Evolutionary conservation across 805 yeast genomes (phyloP), one percentile per base, ranked within the genome.

Genomic region (Metschnikowia amazonensis): DNA sequence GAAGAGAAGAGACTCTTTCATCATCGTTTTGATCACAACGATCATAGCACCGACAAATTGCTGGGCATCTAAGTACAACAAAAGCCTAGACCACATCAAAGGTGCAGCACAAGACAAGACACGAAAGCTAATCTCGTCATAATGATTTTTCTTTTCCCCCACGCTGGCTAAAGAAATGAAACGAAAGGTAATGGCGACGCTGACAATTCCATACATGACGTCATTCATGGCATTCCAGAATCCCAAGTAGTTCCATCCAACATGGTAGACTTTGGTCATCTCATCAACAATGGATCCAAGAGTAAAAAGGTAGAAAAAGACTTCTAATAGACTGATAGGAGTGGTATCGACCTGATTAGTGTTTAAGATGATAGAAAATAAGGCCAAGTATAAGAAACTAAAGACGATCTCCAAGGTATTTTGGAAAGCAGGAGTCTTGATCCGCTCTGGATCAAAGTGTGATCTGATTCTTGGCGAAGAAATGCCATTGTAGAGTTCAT

Each of bases 21-120:
- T 83, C 88, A 89, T 84, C 46, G 82, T 83, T 58, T 86, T 86
- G 41, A 86, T 68, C 4, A 89, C 92, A 24, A 89, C 92, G 51
- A 89, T 77, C 89, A 89, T 85, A 2, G 89, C 87, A 33, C 97
- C 97, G 40, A 88, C 86, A 63, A 89, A 88, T 55, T 78, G 77
- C 52, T 82, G 81, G 9, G 90, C 84, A 60, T 89, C 97, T 55
- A 88, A 73, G 64, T 75, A 88, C 30, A 89, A 72, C 45, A 89
- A 66, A 41, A 89, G 68, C 41, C 97, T 74, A 2, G 86, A 76
- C 95, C 96, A 89, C 77, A 89, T 82, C 52, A 89, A 71, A 2
- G 96, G 96, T 5, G 96, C 85, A 11, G 86, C 89, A 57, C 89
- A 76, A 0, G 95, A 82, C 39, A 89, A 65, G 2, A 87, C 62